Evolutionary conservation across 345 rosid genomes (phyloP).

Genomic region (Pelargonium nanum): DNA sequence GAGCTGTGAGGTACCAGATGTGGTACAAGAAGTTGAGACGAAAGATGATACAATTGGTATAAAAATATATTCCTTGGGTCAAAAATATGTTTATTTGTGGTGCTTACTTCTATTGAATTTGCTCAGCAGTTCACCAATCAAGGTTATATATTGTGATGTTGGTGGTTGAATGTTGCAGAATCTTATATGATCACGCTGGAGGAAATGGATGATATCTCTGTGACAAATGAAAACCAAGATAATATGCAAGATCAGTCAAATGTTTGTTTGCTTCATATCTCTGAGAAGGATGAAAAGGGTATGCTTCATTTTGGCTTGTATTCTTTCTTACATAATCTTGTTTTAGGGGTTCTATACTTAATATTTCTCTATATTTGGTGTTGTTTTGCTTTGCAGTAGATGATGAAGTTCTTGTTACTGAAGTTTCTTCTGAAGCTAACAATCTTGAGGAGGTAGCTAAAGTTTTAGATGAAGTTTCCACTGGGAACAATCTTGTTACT

Average conservation of each 20-base stretch:
- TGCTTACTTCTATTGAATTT: not conserved
- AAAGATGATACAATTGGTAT: slow-evolving; percentile 23
- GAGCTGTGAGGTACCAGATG: slow-evolving; percentile 4
- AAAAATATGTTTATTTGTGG: not conserved
- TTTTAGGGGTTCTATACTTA: not conserved
- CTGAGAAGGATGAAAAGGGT: not conserved
- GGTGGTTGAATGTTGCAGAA: slow-evolving; percentile 13
- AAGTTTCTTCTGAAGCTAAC: not conserved
- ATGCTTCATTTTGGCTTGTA: too few species aligned
- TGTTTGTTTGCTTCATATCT: not conserved
- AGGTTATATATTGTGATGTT: not conserved
- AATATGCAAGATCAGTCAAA: too few species aligned
- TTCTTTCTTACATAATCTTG: not conserved
- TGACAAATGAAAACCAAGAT: not conserved
- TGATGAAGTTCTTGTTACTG: not conserved
- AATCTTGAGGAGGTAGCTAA: not conserved
- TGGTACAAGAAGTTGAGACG: slow-evolving; percentile 9
- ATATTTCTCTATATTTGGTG: not conserved
- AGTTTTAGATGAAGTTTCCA: slow-evolving; percentile 5
- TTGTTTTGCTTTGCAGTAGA: not conserved
- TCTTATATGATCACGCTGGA: slow-evolving; percentile 1
- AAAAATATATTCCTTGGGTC: not conserved
- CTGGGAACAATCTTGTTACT: too few species aligned
- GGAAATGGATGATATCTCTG: not conserved
- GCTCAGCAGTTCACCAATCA: not conserved